A percentile compares a stretch with the other conserved stretches of the same genome.
These are phyloP conservation scores for Backusella westeae DNA, from an alignment of 192 early-diverging fungal genomes.

Conservation along the genomic window DNA sequence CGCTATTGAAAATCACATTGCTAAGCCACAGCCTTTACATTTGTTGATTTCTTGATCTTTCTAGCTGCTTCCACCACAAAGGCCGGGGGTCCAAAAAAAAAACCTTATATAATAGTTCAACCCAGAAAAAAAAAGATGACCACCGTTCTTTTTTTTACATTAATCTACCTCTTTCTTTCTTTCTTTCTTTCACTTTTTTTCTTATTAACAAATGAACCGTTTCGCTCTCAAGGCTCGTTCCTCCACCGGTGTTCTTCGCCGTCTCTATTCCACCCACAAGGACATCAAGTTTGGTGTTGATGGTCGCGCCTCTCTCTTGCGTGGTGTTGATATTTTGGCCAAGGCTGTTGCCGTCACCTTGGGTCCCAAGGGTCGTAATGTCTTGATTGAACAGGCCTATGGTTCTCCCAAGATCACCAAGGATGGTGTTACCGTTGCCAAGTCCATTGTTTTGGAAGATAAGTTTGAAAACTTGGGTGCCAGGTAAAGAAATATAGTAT, in stretches of 20 bases:
- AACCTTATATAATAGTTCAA: background rate
- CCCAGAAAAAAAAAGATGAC: background rate
- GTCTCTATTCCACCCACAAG: slow-evolving; percentile 89
- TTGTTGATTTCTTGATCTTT: slow-evolving; percentile 1
- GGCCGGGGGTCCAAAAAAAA: slow-evolving; percentile 1
- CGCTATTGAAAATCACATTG: background rate
- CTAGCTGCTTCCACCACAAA: background rate
- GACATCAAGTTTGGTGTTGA: slow-evolving; percentile 96
- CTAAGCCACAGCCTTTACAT: background rate
- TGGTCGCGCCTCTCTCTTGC: slow-evolving; percentile 86
- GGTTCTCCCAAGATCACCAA: slow-evolving; percentile 99
- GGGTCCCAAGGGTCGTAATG: slow-evolving; percentile 98
- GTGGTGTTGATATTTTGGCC: slow-evolving; percentile 96
- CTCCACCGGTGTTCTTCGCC: slow-evolving; percentile 37
- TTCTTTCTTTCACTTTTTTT: background rate
- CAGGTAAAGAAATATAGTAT: slow-evolving; percentile 40
- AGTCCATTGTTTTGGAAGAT: slow-evolving; percentile 94
- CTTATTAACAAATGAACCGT: slow-evolving; percentile 26
- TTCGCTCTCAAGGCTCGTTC: slow-evolving; percentile 29
- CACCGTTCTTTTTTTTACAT: background rate
- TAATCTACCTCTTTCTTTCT: background rate
- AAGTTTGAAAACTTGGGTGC: slow-evolving; percentile 99
- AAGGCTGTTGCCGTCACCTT: slow-evolving; percentile 99
- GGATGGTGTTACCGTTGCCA: slow-evolving; percentile 99
- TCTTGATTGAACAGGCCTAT: slow-evolving; percentile 97